phyloP scores from a whole-genome alignment of 2,329 filamentous ascomycete species.

The Colletotrichum siamense region DNA sequence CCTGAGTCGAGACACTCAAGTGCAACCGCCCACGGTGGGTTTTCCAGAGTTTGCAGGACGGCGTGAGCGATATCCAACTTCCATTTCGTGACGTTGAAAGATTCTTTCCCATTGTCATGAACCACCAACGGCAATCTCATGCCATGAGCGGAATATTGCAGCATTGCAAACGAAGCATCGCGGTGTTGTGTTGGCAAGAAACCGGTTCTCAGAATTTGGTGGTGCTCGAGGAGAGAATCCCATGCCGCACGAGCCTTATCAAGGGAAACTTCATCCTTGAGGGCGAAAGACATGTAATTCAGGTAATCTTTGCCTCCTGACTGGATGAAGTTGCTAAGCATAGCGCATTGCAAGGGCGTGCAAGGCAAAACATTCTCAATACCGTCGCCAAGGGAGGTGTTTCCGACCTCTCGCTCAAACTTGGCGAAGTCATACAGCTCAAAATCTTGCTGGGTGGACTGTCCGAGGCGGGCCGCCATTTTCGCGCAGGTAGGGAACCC shows the following conservation, averaged over 20 bases:
- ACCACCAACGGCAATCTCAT: constrained; percentile 25
- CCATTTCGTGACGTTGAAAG: constrained; percentile 42
- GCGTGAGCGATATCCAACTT: constrained; percentile 32
- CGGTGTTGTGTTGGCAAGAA: constrained; percentile 69
- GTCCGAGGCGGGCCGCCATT: constrained; percentile 32
- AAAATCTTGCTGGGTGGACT: not conserved
- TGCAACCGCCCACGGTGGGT: constrained; percentile 68
- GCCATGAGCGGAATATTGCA: constrained; percentile 55
- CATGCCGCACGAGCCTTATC: constrained; percentile 62
- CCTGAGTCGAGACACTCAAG: constrained; percentile 40
- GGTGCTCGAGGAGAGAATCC: constrained; percentile 53
- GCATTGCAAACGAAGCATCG: constrained; percentile 74
- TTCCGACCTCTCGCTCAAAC: constrained; percentile 40
- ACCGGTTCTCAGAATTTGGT: constrained; percentile 79
- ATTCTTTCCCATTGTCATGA: not conserved
- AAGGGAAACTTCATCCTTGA: constrained; percentile 46
- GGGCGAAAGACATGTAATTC: constrained; percentile 68
- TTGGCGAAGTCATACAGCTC: constrained; percentile 41
- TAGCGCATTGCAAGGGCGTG: constrained; percentile 79
- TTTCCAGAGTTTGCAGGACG: constrained; percentile 50
- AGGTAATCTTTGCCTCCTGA: constrained; percentile 75
- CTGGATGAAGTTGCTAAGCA: constrained; percentile 76
- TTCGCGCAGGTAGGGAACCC: constrained; percentile 58
- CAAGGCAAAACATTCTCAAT: constrained; percentile 74
- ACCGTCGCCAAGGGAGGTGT: constrained; percentile 23